Conservation (phyloP, 1,284 basidiomycete species). For the Malassezia globosa region DNA sequence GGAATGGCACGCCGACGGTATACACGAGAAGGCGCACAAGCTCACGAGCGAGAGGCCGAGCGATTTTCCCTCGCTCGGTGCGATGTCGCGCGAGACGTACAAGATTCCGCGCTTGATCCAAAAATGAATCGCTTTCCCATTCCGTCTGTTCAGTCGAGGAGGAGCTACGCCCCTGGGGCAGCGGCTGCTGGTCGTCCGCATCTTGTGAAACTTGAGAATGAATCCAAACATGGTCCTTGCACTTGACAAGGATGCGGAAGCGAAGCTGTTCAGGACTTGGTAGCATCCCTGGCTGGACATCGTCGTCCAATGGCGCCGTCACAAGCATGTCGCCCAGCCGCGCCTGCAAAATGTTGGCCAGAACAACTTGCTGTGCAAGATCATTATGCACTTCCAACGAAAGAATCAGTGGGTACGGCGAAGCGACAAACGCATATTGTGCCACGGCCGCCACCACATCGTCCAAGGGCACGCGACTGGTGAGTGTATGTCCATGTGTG, state of each 20-base stretch:
- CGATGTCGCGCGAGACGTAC: constrained; percentile 18
- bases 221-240: constrained; percentile 23
- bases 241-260: constrained; percentile 71
- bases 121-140: constrained; percentile 22
- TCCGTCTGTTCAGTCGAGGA: constrained; percentile 13
- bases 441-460: constrained; percentile 76
- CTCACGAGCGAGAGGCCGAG: constrained; percentile 56
- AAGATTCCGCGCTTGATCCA: constrained; percentile 24
- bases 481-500: constrained; percentile 88
- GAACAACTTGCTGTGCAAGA: constrained; percentile 66
- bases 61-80: not conserved
- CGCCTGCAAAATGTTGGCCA: constrained; percentile 66
- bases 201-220: not conserved
- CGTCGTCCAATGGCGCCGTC: constrained; percentile 31
- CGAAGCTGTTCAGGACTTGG: constrained; percentile 81
- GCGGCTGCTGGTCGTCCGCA: not conserved
- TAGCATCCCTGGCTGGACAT: constrained; percentile 48
- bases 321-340: constrained; percentile 65
- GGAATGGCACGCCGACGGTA: constrained; percentile 87
- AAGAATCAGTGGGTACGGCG: constrained; percentile 86
- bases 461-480: constrained; percentile 69
- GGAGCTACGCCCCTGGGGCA: too few species aligned
- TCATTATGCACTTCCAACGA: constrained; percentile 87
- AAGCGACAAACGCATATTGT: constrained; percentile 84
- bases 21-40: constrained; percentile 76